Conservation (phyloP, 768 basidiomycete genomes). For the Hysterangium stoloniferum region DNA sequence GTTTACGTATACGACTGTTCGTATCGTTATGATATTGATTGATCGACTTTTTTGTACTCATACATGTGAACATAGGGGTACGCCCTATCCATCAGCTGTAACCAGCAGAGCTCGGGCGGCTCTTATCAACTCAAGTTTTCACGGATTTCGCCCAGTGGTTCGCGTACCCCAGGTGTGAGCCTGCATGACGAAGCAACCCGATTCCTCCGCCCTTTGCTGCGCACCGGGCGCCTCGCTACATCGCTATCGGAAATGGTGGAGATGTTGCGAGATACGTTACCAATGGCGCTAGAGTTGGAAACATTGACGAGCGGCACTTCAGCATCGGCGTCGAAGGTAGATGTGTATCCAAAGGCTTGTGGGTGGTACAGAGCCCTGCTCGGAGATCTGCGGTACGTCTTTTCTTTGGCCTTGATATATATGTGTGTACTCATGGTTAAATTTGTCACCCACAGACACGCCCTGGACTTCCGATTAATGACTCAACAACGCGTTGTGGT, state of each 20-base stretch:
- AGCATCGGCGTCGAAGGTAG: slow-evolving; percentile 27
- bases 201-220: slow-evolving; percentile 64
- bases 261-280: slow-evolving; percentile 68
- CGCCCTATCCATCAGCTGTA: slow-evolving; percentile 71
- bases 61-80: slow-evolving; percentile 45
- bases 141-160: slow-evolving; percentile 25
- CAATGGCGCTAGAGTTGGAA: slow-evolving; percentile 68
- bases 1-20: slow-evolving; percentile 66
- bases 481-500: slow-evolving; percentile 56
- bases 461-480: slow-evolving; percentile 75
- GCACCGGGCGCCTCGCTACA: slow-evolving; percentile 56
- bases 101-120: slow-evolving; percentile 62
- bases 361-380: slow-evolving; percentile 79
- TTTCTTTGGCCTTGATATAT: background rate
- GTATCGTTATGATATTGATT: slow-evolving; percentile 10
- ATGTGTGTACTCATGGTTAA: slow-evolving; percentile 6
- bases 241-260: slow-evolving; percentile 61
- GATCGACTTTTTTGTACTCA: background rate
- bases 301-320: slow-evolving; percentile 13
- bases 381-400: slow-evolving; percentile 50
- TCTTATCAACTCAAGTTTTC: slow-evolving; percentile 71
- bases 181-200: slow-evolving; percentile 77
- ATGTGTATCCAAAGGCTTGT: slow-evolving; percentile 70
- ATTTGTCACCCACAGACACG: slow-evolving; percentile 42
- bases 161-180: slow-evolving; percentile 37